A percentile compares a stretch with the other conserved stretches of the same genome.
Evolutionary conservation across 306 rosid species (phyloP).

Genomic region (Castanea mollissima): DNA sequence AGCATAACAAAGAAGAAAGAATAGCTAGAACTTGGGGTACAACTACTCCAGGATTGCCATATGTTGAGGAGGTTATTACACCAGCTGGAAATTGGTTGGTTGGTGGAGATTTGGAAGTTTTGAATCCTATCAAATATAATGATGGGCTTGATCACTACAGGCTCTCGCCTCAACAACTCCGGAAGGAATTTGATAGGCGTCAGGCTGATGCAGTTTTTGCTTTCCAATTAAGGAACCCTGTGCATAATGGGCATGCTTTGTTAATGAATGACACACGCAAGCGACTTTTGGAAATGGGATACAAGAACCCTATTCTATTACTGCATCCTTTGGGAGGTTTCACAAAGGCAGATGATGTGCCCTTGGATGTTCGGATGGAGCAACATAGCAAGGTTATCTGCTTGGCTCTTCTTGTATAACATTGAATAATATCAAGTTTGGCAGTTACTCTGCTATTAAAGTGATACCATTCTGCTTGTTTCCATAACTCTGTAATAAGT

Average conservation of each 20-base stretch:
- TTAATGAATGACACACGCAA: slow-evolving; percentile 90
- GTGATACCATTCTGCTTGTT: neutral
- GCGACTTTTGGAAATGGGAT: slow-evolving; percentile 86
- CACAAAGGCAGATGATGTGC: slow-evolving; percentile 90
- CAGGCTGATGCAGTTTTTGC: slow-evolving; percentile 96
- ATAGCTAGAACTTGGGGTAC: slow-evolving; percentile 98
- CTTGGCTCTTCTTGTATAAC: slow-evolving; percentile 14
- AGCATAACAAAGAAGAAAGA: slow-evolving; percentile 97
- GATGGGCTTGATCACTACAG: slow-evolving; percentile 94
- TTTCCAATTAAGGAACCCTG: slow-evolving; percentile 93
- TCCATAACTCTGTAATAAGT: neutral
- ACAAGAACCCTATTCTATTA: slow-evolving; percentile 79
- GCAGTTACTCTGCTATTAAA: neutral
- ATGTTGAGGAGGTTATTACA: slow-evolving; percentile 77
- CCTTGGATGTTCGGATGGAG: slow-evolving; percentile 98
- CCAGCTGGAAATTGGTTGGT: slow-evolving; percentile 90
- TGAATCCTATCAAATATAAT: slow-evolving; percentile 69
- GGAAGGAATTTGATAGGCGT: slow-evolving; percentile 78
- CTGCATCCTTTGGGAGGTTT: slow-evolving; percentile 99
- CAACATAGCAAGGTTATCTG: slow-evolving; percentile 91
- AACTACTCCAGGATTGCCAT: slow-evolving; percentile 84
- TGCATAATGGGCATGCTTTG: slow-evolving; percentile 95
- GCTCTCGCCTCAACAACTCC: slow-evolving; percentile 89
- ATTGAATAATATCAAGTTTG: neutral
- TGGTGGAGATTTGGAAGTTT: slow-evolving; percentile 91